Evolutionary conservation across 805 yeast species (phyloP).

Genomic region (Monosporozyma servazzii): DNA sequence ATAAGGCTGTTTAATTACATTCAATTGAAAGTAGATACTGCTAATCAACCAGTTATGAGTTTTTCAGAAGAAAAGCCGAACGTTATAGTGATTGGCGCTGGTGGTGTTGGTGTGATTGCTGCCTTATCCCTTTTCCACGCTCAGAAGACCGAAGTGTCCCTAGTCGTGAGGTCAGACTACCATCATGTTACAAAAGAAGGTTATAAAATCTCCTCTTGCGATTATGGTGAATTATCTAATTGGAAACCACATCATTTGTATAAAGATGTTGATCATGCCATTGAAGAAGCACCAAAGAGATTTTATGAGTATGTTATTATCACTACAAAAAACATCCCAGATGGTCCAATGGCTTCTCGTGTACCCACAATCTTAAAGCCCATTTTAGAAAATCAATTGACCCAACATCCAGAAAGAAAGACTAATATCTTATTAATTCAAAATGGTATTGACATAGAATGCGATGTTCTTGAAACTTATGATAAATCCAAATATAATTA

Average conservation of each 20-base stretch:
- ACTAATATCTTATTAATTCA: slow-evolving; percentile 52
- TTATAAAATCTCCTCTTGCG: slow-evolving; percentile 49
- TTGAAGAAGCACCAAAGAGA: slow-evolving; percentile 24
- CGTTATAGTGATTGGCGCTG: slow-evolving; percentile 66
- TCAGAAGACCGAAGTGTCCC: slow-evolving; percentile 44
- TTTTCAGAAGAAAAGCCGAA: slow-evolving; percentile 14
- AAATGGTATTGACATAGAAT: slow-evolving; percentile 59
- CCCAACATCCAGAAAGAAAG: slow-evolving; percentile 8
- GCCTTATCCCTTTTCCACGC: slow-evolving; percentile 50
- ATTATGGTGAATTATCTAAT: slow-evolving; percentile 45
- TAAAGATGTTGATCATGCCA: slow-evolving; percentile 40
- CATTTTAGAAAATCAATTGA: slow-evolving; percentile 34
- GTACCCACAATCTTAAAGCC: slow-evolving; percentile 45
- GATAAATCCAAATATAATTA: slow-evolving; percentile 28
- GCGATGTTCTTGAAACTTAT: slow-evolving; percentile 42
- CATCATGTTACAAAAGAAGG: slow-evolving; percentile 44
- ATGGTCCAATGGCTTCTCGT: slow-evolving; percentile 35
- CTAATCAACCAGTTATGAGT: background rate
- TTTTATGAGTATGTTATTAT: slow-evolving; percentile 53
- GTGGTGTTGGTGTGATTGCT: slow-evolving; percentile 78
- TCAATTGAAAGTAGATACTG: no score
- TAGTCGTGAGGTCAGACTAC: slow-evolving; percentile 60
- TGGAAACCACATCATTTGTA: slow-evolving; percentile 53
- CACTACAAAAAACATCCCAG: slow-evolving; percentile 63
- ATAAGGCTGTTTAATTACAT: no score